These are phyloP conservation scores for Daldinia vernicosa DNA, from an alignment of 495 filamentous ascomycete genomes.

Conservation along the genomic window DNA sequence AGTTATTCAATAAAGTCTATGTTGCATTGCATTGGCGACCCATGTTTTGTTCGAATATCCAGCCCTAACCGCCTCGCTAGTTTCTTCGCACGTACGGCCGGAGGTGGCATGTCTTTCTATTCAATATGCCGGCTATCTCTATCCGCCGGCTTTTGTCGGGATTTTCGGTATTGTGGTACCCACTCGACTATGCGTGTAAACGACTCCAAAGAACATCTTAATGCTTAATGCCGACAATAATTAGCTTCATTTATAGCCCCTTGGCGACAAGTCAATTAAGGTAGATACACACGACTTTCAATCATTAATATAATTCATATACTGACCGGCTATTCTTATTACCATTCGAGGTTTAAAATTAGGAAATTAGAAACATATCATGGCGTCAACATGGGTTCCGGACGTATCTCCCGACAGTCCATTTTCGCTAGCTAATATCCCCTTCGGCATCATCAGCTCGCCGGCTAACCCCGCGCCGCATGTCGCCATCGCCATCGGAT, in stretches of 20 bases:
- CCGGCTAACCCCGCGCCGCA: constrained; percentile 62
- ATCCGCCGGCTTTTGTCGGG: neutral
- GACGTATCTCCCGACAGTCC: constrained; percentile 48
- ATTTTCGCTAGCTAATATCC: constrained; percentile 91
- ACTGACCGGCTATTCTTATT: neutral
- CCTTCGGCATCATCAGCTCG: constrained; percentile 87
- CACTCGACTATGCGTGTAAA: neutral
- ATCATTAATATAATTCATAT: neutral
- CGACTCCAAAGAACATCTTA: neutral
- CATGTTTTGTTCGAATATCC: neutral
- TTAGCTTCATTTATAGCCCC: neutral
- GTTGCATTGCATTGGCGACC: neutral
- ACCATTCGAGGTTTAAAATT: neutral
- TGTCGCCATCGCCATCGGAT: constrained; percentile 81
- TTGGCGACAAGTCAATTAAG: neutral
- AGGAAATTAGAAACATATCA: constrained; percentile 6
- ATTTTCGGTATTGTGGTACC: neutral
- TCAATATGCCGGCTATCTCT: neutral
- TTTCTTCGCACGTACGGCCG: neutral
- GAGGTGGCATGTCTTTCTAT: neutral
- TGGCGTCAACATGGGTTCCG: constrained; percentile 52
- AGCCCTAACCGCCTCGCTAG: neutral
- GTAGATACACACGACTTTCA: neutral
- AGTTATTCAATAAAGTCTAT: neutral
- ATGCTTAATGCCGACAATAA: neutral